Evolutionary conservation across 371 early-diverging fungal genomes (phyloP), one percentile per base, ranked within the genome.

Genomic region (Mortierella sp.): DNA sequence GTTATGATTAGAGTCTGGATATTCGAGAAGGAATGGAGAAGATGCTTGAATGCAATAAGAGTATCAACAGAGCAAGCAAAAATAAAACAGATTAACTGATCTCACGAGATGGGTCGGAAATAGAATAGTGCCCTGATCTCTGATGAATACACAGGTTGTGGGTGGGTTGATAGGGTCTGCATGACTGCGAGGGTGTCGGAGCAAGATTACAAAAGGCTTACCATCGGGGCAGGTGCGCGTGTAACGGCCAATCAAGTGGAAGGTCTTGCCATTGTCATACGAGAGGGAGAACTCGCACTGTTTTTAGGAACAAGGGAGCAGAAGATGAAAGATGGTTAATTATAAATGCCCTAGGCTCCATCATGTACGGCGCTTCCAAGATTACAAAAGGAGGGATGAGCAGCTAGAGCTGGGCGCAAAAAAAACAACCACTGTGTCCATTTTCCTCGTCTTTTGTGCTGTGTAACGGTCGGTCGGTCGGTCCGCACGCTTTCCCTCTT

Each of bases 281-380:
- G 92, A 92, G 38, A 95, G 80, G 2, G 95, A 88, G 82, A 95
- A 95, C 87, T 94, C 92, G 82, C 95, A 95, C 80, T 93, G 89
- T n/a, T 8, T 8, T 56, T 18, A 7, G 29, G n/a, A 48, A 48
- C 3, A 16, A n/a, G 29, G 4, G 2, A 32, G 1, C 35, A 44
- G 12, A 41, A 1, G 14, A 29, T 18, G 4, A 48, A 29, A 29
- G 44, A n/a, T 1, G 16, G 38, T 48, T 44, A 68, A 21, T 65
- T 58, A 29, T 74, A 46, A 44, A 51, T 63, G 27, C 60, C 44
- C 46, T 21, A 51, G 5, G 51, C 7, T 41, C 35, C 35, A 35
- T 18, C 38, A 63, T 16, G 4, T 38, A 38, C 29, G 4, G 14
- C 16, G 6, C 32, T 32, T 18, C 4, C 7, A 29, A 16, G 1